Base-by-base conservation (phyloP, 495 filamentous ascomycete species). In the Aspergillus incahuasiensis region DNA sequence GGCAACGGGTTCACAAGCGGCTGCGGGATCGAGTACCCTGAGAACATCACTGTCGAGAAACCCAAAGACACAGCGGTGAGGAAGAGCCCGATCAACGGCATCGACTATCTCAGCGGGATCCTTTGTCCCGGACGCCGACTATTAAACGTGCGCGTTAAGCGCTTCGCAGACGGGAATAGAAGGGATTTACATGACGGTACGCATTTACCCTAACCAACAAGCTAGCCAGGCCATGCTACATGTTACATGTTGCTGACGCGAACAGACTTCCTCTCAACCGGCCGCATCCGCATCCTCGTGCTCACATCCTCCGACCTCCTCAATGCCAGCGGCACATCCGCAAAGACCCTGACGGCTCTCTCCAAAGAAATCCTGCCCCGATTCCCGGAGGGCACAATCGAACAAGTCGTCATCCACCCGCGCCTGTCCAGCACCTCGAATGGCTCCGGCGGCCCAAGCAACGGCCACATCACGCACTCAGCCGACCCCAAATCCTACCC, bases 321-420 rank as follows among this genome's bases (percentile, higher is more conserved):
- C 1, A 45, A 63, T 5, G 62, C 67, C 0, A 30, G 65, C 3
- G 69, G 68, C 4, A 51, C 28, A 5, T 75, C 71, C 1, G 55
- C 63, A 0, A 60, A 66, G 24, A 55, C 71, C 8, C 56, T 80
- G 1, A 68, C 60, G 0, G 54, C 55, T 1, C 70, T 80, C 49
- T 74, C 77, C 24, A 62, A 66, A 15, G 55, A 70, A 0, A 54
- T 75, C 21, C 78, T 80, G 5, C 73, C 77, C 0, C 50, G 51
- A 5, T 75, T 72, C 32, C 66, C 72, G 11, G 68, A 75, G 20
- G 65, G 72, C 0, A 68, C 81, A 0, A 65, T 89, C 30, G 86
- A 86, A 56, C 66, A 87, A 19, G 68, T 88, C 5, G 83, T 81
- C 1, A 70, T 88, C 11, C 86, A 89, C 55, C 78, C 80, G 0